Evolutionary conservation across 2,329 filamentous ascomycete species (phyloP).

Genomic region (Coccinonectria pachysandricola): DNA sequence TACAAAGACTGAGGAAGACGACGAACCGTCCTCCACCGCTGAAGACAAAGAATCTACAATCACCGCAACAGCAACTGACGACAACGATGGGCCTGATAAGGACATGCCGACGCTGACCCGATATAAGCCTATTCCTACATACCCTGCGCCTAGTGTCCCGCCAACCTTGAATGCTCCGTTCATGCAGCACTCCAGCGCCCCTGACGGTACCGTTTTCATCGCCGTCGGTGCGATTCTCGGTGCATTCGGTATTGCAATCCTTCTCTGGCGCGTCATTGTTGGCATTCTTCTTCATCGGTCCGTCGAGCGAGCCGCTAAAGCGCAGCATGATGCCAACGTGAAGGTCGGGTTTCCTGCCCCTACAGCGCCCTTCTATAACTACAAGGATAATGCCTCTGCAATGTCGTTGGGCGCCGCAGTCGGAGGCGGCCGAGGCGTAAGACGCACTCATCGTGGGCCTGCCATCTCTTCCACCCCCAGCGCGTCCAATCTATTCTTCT

Average conservation of each 20-base stretch:
- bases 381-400: conserved; percentile 48
- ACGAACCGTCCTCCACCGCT: conserved; percentile 11
- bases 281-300: conserved; percentile 88
- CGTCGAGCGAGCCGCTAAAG: conserved; percentile 74
- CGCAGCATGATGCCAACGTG: conserved; percentile 58
- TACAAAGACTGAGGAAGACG: conserved; percentile 12
- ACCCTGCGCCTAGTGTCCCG: conserved; percentile 67
- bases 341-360: conserved; percentile 55
- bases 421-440: conserved; percentile 42
- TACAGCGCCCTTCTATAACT: conserved; percentile 53
- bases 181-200: conserved; percentile 77
- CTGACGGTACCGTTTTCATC: conserved; percentile 94
- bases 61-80: conserved; percentile 7
- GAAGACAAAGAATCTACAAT: conserved; percentile 7
- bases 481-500: conserved; percentile 79
- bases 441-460: conserved; percentile 42
- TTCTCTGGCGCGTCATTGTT: conserved; percentile 80
- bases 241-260: conserved; percentile 67
- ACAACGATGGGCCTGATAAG: conserved; percentile 16
- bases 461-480: conserved; percentile 47
- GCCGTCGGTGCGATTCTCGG: conserved; percentile 82
- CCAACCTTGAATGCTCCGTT: conserved; percentile 78
- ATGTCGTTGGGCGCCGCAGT: conserved; percentile 37
- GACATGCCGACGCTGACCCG: conserved; percentile 33
- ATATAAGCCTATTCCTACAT: conserved; percentile 36